Conservation (phyloP, 768 basidiomycete genomes). For the Sistotremastrum niveocremeum region DNA sequence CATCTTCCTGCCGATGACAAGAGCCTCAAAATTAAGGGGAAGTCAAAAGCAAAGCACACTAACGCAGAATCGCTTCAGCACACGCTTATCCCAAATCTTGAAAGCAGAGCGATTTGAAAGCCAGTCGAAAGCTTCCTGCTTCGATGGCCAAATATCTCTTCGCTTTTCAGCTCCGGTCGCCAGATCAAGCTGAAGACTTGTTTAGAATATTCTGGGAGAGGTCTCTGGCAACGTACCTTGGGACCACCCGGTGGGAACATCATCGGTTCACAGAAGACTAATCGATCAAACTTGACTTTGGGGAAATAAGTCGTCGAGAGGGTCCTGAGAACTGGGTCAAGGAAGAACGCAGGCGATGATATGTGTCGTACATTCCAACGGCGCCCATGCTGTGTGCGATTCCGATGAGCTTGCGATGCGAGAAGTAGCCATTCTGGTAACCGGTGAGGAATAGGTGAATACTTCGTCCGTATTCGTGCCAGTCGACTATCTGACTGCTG, state of each 20-base stretch:
- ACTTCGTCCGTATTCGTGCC: conserved; percentile 48
- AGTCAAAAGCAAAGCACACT: conserved; percentile 10
- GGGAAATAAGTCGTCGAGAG: conserved; percentile 39
- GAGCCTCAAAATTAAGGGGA: background rate
- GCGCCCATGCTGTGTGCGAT: conserved; percentile 60
- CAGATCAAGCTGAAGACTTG: conserved; percentile 26
- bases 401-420: conserved; percentile 37
- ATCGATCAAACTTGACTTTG: conserved; percentile 28
- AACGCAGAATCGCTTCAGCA: conserved; percentile 42
- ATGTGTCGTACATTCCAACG: conserved; percentile 39
- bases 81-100: conserved; percentile 39
- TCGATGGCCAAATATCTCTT: conserved; percentile 37
- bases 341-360: background rate
- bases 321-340: conserved; percentile 22
- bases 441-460: conserved; percentile 44
- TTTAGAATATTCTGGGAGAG: conserved; percentile 21
- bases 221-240: background rate
- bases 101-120: conserved; percentile 27
- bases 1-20: conserved; percentile 26
- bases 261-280: conserved; percentile 55
- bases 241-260: conserved; percentile 32
- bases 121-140: conserved; percentile 28
- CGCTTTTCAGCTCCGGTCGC: conserved; percentile 36
- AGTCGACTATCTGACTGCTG: conserved; percentile 32
- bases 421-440: conserved; percentile 35